These are phyloP conservation scores for Kregervanrija fluxuum DNA, from an alignment of 805 yeast species.

Conservation along the genomic window DNA sequence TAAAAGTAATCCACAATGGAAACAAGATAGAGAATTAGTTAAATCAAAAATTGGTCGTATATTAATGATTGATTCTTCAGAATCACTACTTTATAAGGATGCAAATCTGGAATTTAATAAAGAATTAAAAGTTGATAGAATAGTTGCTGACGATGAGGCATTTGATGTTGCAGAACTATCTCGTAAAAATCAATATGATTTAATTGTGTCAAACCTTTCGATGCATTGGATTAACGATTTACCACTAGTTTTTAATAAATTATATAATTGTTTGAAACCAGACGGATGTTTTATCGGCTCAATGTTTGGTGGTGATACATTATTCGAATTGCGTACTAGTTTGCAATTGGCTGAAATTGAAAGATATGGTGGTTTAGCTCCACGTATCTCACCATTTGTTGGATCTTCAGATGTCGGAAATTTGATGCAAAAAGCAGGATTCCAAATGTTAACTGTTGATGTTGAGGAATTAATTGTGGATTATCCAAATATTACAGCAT, in stretches of 20 bases:
- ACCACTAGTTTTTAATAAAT: slow-evolving; percentile 52
- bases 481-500: slow-evolving; percentile 62
- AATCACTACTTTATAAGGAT: slow-evolving; percentile 47
- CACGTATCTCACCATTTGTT: slow-evolving; percentile 75
- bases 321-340: slow-evolving; percentile 75
- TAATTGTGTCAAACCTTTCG: slow-evolving; percentile 64
- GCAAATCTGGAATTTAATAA: slow-evolving; percentile 35
- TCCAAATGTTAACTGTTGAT: slow-evolving; percentile 74
- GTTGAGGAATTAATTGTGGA: slow-evolving; percentile 77
- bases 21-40: slow-evolving; percentile 47
- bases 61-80: slow-evolving; percentile 62
- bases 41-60: slow-evolving; percentile 44
- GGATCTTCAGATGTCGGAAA: slow-evolving; percentile 72
- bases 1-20: slow-evolving; percentile 32
- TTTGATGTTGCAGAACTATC: slow-evolving; percentile 37
- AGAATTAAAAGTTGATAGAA: slow-evolving; percentile 38
- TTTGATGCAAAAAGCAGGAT: slow-evolving; percentile 66
- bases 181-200: slow-evolving; percentile 44
- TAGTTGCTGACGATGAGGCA: slow-evolving; percentile 63
- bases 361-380: slow-evolving; percentile 70
- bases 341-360: slow-evolving; percentile 80
- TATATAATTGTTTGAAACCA: slow-evolving; percentile 57
- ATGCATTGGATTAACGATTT: slow-evolving; percentile 84
- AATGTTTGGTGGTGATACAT: slow-evolving; percentile 76
- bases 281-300: slow-evolving; percentile 81